phyloP scores from a whole-genome alignment of 2,329 filamentous ascomycete species.

The Diaporthe eres region DNA sequence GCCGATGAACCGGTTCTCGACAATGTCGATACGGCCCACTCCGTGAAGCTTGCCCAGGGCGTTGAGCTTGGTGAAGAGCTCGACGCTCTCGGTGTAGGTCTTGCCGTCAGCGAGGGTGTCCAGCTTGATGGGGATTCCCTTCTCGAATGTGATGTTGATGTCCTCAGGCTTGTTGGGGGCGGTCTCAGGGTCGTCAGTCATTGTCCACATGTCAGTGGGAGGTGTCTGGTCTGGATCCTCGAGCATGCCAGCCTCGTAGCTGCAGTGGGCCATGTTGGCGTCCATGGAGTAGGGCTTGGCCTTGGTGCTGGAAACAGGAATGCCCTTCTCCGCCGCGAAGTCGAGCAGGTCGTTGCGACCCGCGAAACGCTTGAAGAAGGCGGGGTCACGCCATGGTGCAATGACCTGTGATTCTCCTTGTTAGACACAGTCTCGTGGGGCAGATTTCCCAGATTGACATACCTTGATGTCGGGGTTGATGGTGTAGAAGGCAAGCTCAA shows the following conservation, averaged over 20 bases:
- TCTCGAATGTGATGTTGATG: conserved; percentile 79
- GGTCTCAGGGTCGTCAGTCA: conserved; percentile 76
- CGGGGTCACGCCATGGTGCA: conserved; percentile 80
- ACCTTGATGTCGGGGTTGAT: conserved; percentile 73
- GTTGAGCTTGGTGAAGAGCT: conserved; percentile 81
- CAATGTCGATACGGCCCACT: conserved; percentile 86
- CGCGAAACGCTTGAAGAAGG: conserved; percentile 77
- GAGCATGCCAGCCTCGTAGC: conserved; percentile 84
- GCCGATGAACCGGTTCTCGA: conserved; percentile 72
- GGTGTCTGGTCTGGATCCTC: conserved; percentile 76
- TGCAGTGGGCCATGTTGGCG: conserved; percentile 61
- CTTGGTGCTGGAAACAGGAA: conserved; percentile 81
- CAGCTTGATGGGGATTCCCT: conserved; percentile 78
- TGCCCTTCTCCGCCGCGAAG: conserved; percentile 76
- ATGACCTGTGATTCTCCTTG: conserved; percentile 59
- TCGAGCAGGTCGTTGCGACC: conserved; percentile 81
- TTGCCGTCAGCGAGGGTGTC: conserved; percentile 62
- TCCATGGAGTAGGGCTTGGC: conserved; percentile 67
- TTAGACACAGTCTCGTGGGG: neutral
- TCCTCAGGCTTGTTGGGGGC: conserved; percentile 80
- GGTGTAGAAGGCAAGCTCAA: conserved; percentile 64
- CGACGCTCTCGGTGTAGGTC: conserved; percentile 76
- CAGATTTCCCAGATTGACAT: neutral
- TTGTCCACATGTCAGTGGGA: conserved; percentile 85
- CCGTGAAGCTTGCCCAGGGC: conserved; percentile 79